These are phyloP conservation scores for Balamuthia mandrillaris DNA, from an alignment of 208 protist species.

Conservation along the genomic window DNA sequence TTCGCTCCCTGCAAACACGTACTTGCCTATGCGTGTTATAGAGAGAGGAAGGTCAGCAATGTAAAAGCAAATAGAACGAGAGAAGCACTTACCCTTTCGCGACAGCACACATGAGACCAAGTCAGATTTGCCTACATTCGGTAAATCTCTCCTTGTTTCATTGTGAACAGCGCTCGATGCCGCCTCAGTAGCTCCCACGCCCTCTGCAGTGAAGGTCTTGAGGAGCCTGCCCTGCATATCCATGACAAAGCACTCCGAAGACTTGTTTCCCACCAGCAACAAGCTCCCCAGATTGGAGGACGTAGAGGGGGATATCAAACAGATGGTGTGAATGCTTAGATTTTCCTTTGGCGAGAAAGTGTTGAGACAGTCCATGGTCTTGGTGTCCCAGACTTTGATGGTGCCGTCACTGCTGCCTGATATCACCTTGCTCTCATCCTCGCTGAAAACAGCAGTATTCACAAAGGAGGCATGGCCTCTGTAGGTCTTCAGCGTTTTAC, in stretches of 20 bases:
- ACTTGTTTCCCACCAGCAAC: too few species aligned
- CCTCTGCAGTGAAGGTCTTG: slow-evolving; percentile 11
- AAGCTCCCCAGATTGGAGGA: slow-evolving; percentile 1
- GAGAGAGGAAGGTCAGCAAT: too few species aligned
- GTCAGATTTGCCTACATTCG: too few species aligned
- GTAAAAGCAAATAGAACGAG: too few species aligned
- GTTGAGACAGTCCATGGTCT: slow-evolving; percentile 40
- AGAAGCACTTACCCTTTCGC: background rate
- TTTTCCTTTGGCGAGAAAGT: slow-evolving; percentile 15
- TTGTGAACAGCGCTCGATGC: too few species aligned
- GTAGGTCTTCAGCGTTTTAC: slow-evolving; percentile 44
- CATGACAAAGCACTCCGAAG: too few species aligned
- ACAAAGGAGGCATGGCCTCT: slow-evolving; percentile 43
- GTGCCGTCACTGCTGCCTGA: slow-evolving; percentile 43
- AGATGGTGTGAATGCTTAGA: background rate
- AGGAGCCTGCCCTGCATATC: slow-evolving; percentile 2
- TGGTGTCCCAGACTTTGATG: slow-evolving; percentile 34
- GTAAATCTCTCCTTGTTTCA: too few species aligned
- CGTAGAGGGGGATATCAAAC: background rate
- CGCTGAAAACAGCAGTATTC: slow-evolving; percentile 26
- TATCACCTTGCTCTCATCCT: slow-evolving; percentile 37
- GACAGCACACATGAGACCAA: background rate
- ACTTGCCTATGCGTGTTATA: background rate
- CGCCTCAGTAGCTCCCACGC: background rate
- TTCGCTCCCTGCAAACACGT: slow-evolving; percentile 31